A percentile compares a stretch with the other conserved stretches of the same genome.
Conservation (phyloP, 495 filamentous ascomycete genomes). For the Monascus purpureus region DNA sequence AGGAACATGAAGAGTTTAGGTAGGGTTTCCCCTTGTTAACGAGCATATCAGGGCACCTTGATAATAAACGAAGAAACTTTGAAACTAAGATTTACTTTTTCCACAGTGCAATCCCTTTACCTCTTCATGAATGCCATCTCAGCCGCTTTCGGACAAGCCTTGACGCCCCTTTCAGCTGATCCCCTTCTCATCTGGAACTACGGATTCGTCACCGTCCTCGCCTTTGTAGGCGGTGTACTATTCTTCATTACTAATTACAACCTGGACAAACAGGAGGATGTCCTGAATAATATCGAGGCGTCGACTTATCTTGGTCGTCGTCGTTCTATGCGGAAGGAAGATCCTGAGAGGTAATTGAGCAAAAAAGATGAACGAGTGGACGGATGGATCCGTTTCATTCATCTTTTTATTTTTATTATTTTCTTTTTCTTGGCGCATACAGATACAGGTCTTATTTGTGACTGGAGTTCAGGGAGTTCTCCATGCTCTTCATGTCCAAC, state of each 20-base stretch:
- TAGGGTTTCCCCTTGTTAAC: constrained; percentile 5
- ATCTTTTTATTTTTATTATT: neutral
- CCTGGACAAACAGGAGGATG: constrained; percentile 50
- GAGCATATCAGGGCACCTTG: too few species aligned
- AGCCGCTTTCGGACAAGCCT: constrained; percentile 46
- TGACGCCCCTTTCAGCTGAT: constrained; percentile 46
- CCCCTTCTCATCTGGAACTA: constrained; percentile 56
- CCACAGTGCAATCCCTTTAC: constrained; percentile 43
- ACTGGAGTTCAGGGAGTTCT: too few species aligned
- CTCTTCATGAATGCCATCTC: constrained; percentile 52
- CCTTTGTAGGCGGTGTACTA: constrained; percentile 37
- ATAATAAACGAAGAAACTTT: too few species aligned
- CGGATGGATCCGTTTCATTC: too few species aligned
- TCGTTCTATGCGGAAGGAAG: neutral
- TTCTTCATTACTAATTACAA: constrained; percentile 45
- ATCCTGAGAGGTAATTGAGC: neutral
- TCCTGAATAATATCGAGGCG: constrained; percentile 37
- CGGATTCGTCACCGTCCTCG: constrained; percentile 44
- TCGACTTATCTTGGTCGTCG: constrained; percentile 4
- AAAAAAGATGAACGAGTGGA: too few species aligned
- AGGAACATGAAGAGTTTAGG: constrained; percentile 23
- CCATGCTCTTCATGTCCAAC: too few species aligned
- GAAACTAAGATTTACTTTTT: neutral
- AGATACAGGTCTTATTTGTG: too few species aligned
- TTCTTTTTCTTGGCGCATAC: too few species aligned